Conservation (phyloP, 371 early-diverging fungal species). For the Mortierella sp. region DNA sequence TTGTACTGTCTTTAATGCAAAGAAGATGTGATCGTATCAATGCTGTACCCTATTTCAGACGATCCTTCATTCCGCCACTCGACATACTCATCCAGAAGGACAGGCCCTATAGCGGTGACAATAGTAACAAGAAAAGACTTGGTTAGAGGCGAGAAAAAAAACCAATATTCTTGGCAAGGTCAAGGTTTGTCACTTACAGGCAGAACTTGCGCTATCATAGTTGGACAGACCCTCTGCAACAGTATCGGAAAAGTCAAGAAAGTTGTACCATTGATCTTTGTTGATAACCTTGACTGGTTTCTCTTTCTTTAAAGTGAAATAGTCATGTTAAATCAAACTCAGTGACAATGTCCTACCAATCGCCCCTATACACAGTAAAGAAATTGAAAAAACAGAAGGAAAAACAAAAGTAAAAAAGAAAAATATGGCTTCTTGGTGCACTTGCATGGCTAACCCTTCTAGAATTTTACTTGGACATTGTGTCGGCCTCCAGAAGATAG, state of each 20-base stretch:
- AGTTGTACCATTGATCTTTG: constrained; percentile 81
- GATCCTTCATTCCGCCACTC: constrained; percentile 65
- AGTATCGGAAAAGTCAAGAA: constrained; percentile 72
- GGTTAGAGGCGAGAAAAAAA: neutral
- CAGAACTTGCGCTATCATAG: constrained; percentile 74
- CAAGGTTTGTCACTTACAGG: constrained; percentile 61
- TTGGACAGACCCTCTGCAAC: constrained; percentile 64
- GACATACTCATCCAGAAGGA: constrained; percentile 76
- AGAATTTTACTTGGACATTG: constrained; percentile 64
- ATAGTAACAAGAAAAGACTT: neutral
- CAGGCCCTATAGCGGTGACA: constrained; percentile 65
- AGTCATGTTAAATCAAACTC: too few relatives aligned
- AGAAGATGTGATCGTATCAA: neutral
- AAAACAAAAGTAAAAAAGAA: neutral
- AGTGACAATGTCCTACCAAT: neutral
- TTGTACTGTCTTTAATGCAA: neutral
- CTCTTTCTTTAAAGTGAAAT: constrained; percentile 55
- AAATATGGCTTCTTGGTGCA: neutral
- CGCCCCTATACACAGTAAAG: too few relatives aligned
- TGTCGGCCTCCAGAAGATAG: constrained; percentile 69
- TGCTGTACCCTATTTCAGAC: constrained; percentile 3
- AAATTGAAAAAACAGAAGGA: neutral
- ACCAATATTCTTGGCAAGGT: neutral
- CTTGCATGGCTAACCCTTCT: neutral
- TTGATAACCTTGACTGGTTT: constrained; percentile 77